Evolutionary conservation across 192 early-diverging fungal genomes (phyloP).

Genomic region (Backusella australiensis): DNA sequence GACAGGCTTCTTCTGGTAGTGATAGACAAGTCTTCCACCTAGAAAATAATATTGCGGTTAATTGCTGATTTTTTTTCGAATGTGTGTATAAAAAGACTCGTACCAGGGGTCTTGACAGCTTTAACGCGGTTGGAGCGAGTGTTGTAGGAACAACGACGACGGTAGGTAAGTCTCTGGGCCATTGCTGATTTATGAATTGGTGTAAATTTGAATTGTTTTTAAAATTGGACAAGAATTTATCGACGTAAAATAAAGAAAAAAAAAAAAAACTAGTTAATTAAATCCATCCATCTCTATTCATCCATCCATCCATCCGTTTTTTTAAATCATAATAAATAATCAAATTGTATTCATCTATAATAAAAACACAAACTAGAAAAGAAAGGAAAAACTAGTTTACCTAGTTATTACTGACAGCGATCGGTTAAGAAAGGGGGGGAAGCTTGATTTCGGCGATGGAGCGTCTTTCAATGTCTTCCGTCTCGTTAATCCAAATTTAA

Average conservation of each 20-base stretch:
- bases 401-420: conserved; percentile 17
- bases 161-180: conserved; percentile 82
- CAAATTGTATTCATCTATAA: background rate
- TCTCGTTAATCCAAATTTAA: background rate
- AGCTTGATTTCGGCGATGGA: background rate
- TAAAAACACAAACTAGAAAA: background rate
- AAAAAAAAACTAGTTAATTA: background rate
- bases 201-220: background rate
- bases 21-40: conserved; percentile 89
- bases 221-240: background rate
- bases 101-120: conserved; percentile 86
- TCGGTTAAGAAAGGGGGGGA: conserved; percentile 16
- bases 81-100: background rate
- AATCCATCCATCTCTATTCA: conserved; percentile 5
- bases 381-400: conserved; percentile 3
- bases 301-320: conserved; percentile 3
- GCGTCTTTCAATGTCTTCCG: background rate
- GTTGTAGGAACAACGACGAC: conserved; percentile 85
- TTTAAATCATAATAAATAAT: background rate
- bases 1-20: conserved; percentile 91
- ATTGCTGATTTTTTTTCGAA: background rate
- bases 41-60: background rate
- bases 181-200: conserved; percentile 37
- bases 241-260: background rate
- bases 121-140: conserved; percentile 86